Evolutionary conservation across 2,329 filamentous ascomycete genomes (phyloP).

Genomic region (Pezicula neosporulosa): DNA sequence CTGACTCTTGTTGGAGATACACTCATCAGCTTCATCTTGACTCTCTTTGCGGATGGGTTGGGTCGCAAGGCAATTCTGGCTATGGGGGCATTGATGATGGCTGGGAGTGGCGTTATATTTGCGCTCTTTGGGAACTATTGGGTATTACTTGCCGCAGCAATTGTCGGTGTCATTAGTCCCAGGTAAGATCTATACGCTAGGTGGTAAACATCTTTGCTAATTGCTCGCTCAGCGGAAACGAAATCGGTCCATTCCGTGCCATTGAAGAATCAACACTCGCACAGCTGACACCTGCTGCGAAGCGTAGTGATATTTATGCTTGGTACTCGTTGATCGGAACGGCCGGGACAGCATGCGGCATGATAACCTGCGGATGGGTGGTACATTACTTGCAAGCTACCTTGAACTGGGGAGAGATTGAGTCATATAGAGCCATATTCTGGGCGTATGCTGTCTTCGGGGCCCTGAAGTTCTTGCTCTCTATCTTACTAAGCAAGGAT

Average conservation of each 20-base stretch:
- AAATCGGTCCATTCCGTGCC: constrained; percentile 61
- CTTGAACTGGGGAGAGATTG: constrained; percentile 39
- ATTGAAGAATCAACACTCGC: constrained; percentile 59
- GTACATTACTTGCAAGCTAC: constrained; percentile 45
- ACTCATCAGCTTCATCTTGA: constrained; percentile 54
- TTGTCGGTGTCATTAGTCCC: constrained; percentile 60
- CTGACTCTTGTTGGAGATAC: constrained; percentile 59
- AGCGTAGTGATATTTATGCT: constrained; percentile 54
- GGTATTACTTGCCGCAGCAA: constrained; percentile 52
- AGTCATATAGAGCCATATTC: constrained; percentile 55
- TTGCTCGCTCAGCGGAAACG: constrained; percentile 46
- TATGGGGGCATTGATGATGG: constrained; percentile 53
- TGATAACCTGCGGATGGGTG: constrained; percentile 56
- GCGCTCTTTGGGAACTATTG: constrained; percentile 50
- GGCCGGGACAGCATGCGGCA: constrained; percentile 57
- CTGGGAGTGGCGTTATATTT: constrained; percentile 52
- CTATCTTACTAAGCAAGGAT: constrained; percentile 43
- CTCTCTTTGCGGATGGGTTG: constrained; percentile 53
- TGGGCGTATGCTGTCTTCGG: constrained; percentile 54
- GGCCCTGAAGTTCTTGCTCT: constrained; percentile 50
- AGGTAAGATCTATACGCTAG: constrained; percentile 27
- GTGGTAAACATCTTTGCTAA: constrained; percentile 4
- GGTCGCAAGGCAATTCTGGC: constrained; percentile 52
- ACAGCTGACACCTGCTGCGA: constrained; percentile 44
- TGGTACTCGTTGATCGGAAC: constrained; percentile 59